Percentiles rank a stretch among this genome's conserved stretches.
These are phyloP conservation scores for Vishniacozyma victoriae DNA, from an alignment of 768 basidiomycete genomes.

Conservation along the genomic window DNA sequence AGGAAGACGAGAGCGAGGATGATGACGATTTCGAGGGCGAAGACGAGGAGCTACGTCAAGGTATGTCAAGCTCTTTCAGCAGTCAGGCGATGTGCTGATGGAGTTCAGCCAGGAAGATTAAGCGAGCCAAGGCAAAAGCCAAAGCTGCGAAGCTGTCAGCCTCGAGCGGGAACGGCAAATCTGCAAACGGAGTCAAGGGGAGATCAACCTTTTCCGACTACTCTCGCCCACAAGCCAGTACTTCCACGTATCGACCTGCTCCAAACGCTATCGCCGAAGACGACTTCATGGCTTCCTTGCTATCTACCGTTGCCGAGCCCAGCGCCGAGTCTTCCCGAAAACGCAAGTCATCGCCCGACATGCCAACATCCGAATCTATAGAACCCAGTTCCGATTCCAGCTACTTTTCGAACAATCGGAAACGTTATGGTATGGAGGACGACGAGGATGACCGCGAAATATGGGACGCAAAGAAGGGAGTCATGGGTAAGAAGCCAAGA, in stretches of 20 bases:
- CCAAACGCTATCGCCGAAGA: constrained; percentile 73
- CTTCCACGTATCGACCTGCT: constrained; percentile 65
- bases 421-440: constrained; percentile 36
- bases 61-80: constrained; percentile 10
- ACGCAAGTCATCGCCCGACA: constrained; percentile 49
- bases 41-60: constrained; percentile 39
- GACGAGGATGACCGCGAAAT: constrained; percentile 31
- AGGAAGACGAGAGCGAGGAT: constrained; percentile 53
- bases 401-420: constrained; percentile 17
- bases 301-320: constrained; percentile 53
- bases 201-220: constrained; percentile 43
- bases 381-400: constrained; percentile 36
- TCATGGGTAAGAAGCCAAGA: constrained; percentile 41
- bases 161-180: constrained; percentile 23
- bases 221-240: constrained; percentile 46
- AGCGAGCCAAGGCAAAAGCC: constrained; percentile 23
- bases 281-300: constrained; percentile 78
- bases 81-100: not conserved
- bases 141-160: constrained; percentile 3
- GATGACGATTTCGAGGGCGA: constrained; percentile 53
- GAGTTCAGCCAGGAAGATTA: constrained; percentile 32
- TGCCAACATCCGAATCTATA: constrained; percentile 34
- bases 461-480: constrained; percentile 24
- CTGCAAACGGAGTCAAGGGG: constrained; percentile 51
- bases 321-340: constrained; percentile 51